Percentiles rank a stretch among this genome's conserved stretches.
Conservation (phyloP, 768 basidiomycete species). For the Suillus ampliporus region DNA sequence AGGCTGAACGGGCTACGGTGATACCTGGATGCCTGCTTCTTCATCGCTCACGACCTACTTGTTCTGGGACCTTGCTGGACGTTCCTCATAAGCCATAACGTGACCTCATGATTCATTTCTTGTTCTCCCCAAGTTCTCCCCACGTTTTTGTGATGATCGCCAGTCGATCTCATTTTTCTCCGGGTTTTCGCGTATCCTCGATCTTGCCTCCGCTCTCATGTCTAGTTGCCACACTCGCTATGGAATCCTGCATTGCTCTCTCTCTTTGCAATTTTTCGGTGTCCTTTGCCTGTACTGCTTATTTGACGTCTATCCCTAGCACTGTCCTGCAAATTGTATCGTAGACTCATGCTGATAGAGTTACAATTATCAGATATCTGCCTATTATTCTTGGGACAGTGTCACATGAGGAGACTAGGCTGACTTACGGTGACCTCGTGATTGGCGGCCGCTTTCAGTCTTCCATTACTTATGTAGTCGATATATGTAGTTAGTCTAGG, state of each 20-base stretch:
- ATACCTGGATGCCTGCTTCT: slow-evolving; percentile 11
- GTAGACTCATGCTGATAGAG: slow-evolving; percentile 21
- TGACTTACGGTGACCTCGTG: background rate
- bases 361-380: slow-evolving; percentile 8
- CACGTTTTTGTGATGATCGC: slow-evolving; percentile 10
- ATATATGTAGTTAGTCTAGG: too few species aligned
- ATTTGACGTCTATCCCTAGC: slow-evolving; percentile 18
- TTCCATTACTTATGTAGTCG: too few species aligned
- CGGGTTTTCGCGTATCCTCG: slow-evolving; percentile 19
- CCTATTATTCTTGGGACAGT: background rate
- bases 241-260: slow-evolving; percentile 33
- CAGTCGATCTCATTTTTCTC: slow-evolving; percentile 15
- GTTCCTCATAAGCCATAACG: background rate
- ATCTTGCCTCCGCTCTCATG: slow-evolving; percentile 21
- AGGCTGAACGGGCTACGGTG: slow-evolving; percentile 45
- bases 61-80: slow-evolving; percentile 11
- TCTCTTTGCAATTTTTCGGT: slow-evolving; percentile 24
- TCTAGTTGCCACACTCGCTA: slow-evolving; percentile 26
- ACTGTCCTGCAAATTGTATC: slow-evolving; percentile 38
- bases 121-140: slow-evolving; percentile 28
- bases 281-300: slow-evolving; percentile 29
- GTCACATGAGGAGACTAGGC: background rate
- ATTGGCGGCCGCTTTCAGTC: too few species aligned
- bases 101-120: slow-evolving; percentile 33
- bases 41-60: slow-evolving; percentile 16